Evolutionary conservation across 352 stramenopile genomes (phyloP), one percentile per base, ranked within the genome.

Genomic region (Pythium oligandrum): DNA sequence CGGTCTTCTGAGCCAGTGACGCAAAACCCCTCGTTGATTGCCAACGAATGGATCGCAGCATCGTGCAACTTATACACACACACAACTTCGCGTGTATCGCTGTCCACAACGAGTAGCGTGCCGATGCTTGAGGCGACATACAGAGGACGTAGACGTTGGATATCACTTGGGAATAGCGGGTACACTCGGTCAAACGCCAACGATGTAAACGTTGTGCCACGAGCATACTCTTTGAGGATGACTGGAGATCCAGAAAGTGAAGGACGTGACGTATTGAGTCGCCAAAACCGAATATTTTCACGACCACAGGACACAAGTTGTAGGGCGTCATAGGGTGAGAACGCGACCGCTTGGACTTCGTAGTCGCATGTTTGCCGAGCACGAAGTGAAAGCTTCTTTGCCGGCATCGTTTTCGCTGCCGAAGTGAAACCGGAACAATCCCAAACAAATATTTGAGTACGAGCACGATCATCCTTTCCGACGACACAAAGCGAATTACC

Each of bases 241-340:
- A 95, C 86, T 2, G 89, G 88, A 12, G 70, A 87, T 1, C 85
- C 88, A 0, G 79, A 76, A 6, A 97, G 68, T 44, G 96, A 71
- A 9, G 68, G 52, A 3, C 57, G 62, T 62, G 55, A 70, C 3
- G 42, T 67, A 48, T 63, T 59, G 4, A 96, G 55, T 4, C 88
- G 85, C 89, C 88, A 97, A 48, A 97, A 96, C 2, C 90, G 83
- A n/a, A 97, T 68, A 64, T 97, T 97, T 55, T 97, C 89, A 11
- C 82, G 79, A 4, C 90, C 90, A 57, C 87, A 96, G 2, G 85
- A 94, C 11, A 97, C 82, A 5, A 97, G 74, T 36, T 90, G 76
- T 17, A 76, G 70, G 1, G 50, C 11, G 17, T 96, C 88, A 51
- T 94, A 96, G 0, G 86, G 86, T 1, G 86, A 95, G 46, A 96